A percentile compares a stretch with the other conserved stretches of the same genome.
Evolutionary conservation across 768 basidiomycete species (phyloP).

Genomic region (Pleurotus ostreatus): DNA sequence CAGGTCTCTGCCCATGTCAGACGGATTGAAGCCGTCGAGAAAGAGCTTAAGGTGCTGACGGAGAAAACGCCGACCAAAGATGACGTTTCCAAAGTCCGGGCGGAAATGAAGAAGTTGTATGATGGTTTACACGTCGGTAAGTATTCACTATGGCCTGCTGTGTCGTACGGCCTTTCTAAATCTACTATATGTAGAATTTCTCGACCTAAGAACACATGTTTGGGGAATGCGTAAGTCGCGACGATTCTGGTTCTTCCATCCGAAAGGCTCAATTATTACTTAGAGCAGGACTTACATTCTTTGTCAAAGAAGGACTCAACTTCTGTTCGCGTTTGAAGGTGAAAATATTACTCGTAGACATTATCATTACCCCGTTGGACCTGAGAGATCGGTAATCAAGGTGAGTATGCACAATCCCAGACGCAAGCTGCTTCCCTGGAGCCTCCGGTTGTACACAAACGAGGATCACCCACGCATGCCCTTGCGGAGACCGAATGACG

Average conservation of each 20-base stretch:
- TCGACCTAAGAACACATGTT: constrained; percentile 76
- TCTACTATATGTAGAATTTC: constrained; percentile 50
- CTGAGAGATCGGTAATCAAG: neutral
- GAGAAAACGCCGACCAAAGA: constrained; percentile 71
- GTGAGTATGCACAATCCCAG: too few species aligned
- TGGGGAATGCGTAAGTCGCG: constrained; percentile 80
- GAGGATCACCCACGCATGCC: too few species aligned
- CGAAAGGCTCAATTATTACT: constrained; percentile 4
- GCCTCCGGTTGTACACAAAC: too few species aligned
- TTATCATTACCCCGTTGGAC: neutral
- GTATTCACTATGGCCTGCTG: constrained; percentile 16
- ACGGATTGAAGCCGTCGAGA: constrained; percentile 85
- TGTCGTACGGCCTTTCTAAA: too few species aligned
- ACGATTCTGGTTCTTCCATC: neutral
- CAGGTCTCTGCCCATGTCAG: constrained; percentile 82
- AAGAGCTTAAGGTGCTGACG: constrained; percentile 75
- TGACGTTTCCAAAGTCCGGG: constrained; percentile 69
- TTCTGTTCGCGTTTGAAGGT: constrained; percentile 49
- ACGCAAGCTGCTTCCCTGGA: too few species aligned
- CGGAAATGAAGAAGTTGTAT: constrained; percentile 84
- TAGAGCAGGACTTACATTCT: constrained; percentile 80
- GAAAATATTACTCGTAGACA: neutral
- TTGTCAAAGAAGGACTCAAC: constrained; percentile 65
- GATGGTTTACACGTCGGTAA: constrained; percentile 78
- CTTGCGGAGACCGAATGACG: too few species aligned